Conservation (phyloP, 805 yeast genomes). For the Monosporozyma aerobia region DNA sequence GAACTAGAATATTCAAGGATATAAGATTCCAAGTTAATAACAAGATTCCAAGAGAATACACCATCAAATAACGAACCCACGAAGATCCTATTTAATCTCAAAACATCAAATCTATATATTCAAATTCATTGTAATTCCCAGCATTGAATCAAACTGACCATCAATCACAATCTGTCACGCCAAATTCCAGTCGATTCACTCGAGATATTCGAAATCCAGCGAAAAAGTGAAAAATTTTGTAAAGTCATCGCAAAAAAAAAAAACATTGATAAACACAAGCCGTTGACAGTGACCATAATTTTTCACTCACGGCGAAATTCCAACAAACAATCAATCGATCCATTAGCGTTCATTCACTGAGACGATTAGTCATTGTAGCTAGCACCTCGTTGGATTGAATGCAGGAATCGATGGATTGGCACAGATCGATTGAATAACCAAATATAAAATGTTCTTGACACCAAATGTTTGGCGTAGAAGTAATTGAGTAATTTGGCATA, state of each 20-base stretch:
- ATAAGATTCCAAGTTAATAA: too few species aligned
- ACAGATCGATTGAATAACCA: background rate
- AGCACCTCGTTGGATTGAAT: background rate
- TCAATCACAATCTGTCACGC: background rate
- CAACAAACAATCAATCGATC: background rate
- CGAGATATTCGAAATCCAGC: background rate
- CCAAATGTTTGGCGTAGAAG: background rate
- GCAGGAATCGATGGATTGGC: background rate
- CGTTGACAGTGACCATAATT: background rate
- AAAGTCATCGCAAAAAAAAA: background rate
- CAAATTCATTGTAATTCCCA: background rate
- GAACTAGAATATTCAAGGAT: background rate
- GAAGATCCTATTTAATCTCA: background rate
- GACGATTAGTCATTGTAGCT: background rate
- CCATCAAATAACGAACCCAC: background rate
- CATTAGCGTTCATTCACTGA: background rate
- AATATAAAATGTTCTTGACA: background rate
- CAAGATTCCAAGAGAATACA: background rate
- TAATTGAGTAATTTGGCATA: background rate
- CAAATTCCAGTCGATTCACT: background rate
- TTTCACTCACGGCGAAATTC: background rate
- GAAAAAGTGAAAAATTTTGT: background rate
- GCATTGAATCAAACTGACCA: background rate
- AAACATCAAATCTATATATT: background rate
- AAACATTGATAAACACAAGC: background rate